Evolutionary conservation across 1,284 basidiomycete species (phyloP).

Genomic region (Ustilago lituana): DNA sequence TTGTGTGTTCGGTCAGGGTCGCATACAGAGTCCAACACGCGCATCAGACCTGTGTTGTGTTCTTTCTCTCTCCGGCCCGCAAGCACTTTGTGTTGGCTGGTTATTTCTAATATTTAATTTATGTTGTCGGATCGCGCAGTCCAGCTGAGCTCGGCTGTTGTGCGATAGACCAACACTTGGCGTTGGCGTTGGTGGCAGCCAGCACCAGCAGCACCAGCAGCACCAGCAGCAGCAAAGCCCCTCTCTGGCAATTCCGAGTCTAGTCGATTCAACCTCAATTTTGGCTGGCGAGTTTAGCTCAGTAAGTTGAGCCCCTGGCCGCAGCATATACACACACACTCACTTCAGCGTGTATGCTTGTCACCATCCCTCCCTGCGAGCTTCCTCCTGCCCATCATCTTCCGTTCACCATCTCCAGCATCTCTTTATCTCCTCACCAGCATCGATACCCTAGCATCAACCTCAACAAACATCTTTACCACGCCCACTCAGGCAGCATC

Average conservation of each 20-base stretch:
- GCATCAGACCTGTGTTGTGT: too few species aligned
- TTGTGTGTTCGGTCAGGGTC: too few species aligned
- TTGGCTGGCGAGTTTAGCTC: background rate
- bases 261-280: background rate
- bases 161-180: constrained; percentile 27
- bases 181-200: background rate
- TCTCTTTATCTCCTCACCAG: background rate
- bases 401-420: constrained; percentile 1
- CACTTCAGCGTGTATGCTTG: background rate
- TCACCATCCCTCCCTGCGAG: background rate
- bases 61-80: too few species aligned
- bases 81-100: too few species aligned
- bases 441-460: background rate
- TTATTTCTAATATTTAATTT: too few species aligned
- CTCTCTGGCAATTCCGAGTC: background rate
- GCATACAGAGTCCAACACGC: too few species aligned
- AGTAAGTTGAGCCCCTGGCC: constrained; percentile 13
- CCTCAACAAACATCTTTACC: too few species aligned
- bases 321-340: too few species aligned
- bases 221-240: background rate
- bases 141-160: too few species aligned
- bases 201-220: background rate
- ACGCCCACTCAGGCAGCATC: background rate
- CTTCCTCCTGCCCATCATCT: background rate
- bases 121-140: too few species aligned